phyloP scores from a whole-genome alignment of 192 early-diverging fungal species.

The Martensiomyces pterosporus region DNA sequence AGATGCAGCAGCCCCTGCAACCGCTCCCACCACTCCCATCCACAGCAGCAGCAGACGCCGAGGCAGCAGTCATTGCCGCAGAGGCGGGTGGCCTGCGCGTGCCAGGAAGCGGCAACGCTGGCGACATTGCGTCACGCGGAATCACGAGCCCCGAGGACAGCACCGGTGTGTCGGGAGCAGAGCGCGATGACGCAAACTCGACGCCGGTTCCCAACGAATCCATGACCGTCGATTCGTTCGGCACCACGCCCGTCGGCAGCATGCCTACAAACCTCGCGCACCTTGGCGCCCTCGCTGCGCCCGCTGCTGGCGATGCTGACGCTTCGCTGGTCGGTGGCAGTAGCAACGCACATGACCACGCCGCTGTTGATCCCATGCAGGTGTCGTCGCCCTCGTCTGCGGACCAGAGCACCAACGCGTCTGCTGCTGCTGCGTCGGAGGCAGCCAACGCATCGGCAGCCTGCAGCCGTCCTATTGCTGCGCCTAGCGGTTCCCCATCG shows the following conservation, averaged over 20 bases:
- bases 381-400: conserved; percentile 24
- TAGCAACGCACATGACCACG: conserved; percentile 3
- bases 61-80: neutral
- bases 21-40: too few species aligned
- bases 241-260: conserved; percentile 45
- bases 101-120: too few species aligned
- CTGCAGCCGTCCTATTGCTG: neutral
- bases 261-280: conserved; percentile 31
- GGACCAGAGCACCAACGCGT: neutral
- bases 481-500: too few species aligned
- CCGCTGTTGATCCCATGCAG: conserved; percentile 1
- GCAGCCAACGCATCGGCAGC: neutral
- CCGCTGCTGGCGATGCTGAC: conserved; percentile 16
- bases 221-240: conserved; percentile 40
- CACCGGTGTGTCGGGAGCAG: conserved; percentile 4
- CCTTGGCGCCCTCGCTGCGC: conserved; percentile 2
- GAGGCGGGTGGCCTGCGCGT: neutral
- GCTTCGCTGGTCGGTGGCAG: conserved; percentile 24
- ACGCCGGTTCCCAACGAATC: conserved; percentile 45
- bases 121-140: too few species aligned
- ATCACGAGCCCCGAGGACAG: neutral
- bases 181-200: conserved; percentile 40
- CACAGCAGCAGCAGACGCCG: neutral
- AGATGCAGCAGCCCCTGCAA: too few species aligned
- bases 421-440: neutral